A percentile compares a stretch with the other conserved stretches of the same genome.
These are phyloP conservation scores for Citrullus colocynthis DNA, from an alignment of 306 rosid genomes.

Conservation along the genomic window DNA sequence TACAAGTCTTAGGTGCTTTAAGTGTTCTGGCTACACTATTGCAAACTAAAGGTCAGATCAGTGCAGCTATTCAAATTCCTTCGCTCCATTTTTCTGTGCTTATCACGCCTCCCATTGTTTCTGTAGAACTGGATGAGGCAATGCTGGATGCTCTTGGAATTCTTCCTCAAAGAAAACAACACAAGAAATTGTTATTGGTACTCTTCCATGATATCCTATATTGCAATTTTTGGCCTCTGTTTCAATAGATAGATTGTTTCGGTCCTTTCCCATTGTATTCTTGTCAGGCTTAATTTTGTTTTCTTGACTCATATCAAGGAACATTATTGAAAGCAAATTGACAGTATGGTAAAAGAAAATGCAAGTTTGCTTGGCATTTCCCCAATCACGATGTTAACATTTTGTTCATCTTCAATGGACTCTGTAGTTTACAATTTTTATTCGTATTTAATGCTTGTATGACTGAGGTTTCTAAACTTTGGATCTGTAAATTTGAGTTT, in stretches of 20 bases:
- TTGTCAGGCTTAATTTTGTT: background rate
- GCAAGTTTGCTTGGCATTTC: background rate
- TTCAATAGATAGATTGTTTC: background rate
- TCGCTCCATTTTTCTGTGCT: constrained; percentile 17
- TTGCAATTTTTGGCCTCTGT: background rate
- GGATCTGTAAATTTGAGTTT: background rate
- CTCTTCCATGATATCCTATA: constrained; percentile 3
- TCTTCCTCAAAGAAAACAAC: constrained; percentile 90
- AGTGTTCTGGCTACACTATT: constrained; percentile 60
- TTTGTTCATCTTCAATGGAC: background rate
- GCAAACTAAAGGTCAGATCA: constrained; percentile 77
- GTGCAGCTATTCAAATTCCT: constrained; percentile 10
- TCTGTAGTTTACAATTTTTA: background rate
- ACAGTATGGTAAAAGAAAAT: background rate
- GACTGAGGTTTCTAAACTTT: background rate
- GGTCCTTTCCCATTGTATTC: background rate
- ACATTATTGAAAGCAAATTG: background rate
- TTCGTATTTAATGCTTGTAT: background rate
- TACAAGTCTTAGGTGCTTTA: constrained; percentile 68
- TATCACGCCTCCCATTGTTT: constrained; percentile 10
- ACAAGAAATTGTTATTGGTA: constrained; percentile 84
- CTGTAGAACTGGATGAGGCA: constrained; percentile 74
- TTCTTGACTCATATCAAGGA: background rate
- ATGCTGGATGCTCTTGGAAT: constrained; percentile 89
- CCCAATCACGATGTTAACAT: background rate